phyloP scores from a whole-genome alignment of 306 rosid species.

The Vicia sativa region DNA sequence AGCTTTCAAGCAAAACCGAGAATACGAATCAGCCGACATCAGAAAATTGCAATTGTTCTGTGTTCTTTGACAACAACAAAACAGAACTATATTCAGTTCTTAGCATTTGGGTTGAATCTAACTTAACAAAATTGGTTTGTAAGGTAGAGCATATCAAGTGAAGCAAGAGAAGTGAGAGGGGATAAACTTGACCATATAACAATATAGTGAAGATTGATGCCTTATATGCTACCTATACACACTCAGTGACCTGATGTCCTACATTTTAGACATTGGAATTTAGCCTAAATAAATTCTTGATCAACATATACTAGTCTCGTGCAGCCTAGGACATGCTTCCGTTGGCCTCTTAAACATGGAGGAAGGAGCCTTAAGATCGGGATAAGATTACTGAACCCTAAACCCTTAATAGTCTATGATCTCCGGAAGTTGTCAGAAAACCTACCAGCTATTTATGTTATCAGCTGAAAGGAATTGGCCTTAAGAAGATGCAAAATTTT shows the following conservation, averaged over 20 bases:
- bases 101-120: background rate
- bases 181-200: background rate
- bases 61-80: background rate
- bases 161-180: background rate
- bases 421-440: background rate
- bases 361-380: background rate
- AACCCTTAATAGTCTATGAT: background rate
- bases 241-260: too few species aligned
- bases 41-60: too few species aligned
- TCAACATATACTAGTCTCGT: background rate
- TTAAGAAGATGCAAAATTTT: constrained; percentile 39
- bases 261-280: too few species aligned
- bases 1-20: background rate
- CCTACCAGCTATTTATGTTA: constrained; percentile 22
- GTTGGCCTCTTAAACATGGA: constrained; percentile 13
- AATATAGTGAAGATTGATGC: too few species aligned
- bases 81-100: background rate
- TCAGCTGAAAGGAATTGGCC: background rate
- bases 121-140: background rate
- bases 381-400: constrained; percentile 9
- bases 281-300: background rate
- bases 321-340: background rate
- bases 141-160: background rate
- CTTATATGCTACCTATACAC: too few species aligned
- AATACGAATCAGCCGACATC: background rate